Conservation (phyloP, 441 rosid genomes). For the Pelargonium cotyledonis region DNA sequence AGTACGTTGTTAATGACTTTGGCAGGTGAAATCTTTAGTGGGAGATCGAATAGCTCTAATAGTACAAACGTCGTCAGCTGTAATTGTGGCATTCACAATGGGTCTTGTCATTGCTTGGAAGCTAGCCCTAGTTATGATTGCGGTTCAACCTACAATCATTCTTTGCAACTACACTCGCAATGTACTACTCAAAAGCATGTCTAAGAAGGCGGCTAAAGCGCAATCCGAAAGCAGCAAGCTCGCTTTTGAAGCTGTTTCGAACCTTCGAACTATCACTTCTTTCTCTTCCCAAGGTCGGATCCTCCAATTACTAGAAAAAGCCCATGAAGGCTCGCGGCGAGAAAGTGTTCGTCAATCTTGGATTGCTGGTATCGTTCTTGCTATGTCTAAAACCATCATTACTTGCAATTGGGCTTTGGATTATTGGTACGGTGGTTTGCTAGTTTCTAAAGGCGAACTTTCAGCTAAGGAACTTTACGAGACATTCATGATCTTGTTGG, state of each 20-base stretch:
- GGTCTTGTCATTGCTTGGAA: conserved; percentile 13
- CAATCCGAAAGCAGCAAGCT: conserved; percentile 14
- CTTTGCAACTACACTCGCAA: conserved; percentile 5
- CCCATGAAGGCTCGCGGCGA: conserved; percentile 7
- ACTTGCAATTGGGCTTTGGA: background rate
- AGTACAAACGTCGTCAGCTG: conserved; percentile 10
- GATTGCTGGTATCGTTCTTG: conserved; percentile 13
- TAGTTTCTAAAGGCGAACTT: conserved; percentile 4
- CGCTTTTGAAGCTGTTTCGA: conserved; percentile 13
- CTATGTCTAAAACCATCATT: conserved; percentile 1
- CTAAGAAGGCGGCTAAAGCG: conserved; percentile 8
- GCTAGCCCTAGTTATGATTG: conserved; percentile 7
- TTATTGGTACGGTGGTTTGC: conserved; percentile 17
- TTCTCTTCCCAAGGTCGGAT: conserved; percentile 12
- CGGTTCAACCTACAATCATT: conserved; percentile 16
- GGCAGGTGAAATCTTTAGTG: conserved; percentile 5
- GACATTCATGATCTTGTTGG: conserved; percentile 21
- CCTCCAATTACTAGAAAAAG: conserved; percentile 4
- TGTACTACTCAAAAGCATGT: conserved; percentile 11
- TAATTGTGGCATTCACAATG: conserved; percentile 10
- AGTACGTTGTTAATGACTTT: no score
- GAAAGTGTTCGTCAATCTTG: conserved; percentile 17
- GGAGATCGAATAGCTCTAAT: conserved; percentile 12
- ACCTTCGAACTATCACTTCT: conserved; percentile 14
- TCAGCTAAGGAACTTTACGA: conserved; percentile 14